Evolutionary conservation across 1,284 basidiomycete genomes (phyloP), one percentile per base, ranked within the genome.

Genomic region (Cutaneotrichosporon sp.): DNA sequence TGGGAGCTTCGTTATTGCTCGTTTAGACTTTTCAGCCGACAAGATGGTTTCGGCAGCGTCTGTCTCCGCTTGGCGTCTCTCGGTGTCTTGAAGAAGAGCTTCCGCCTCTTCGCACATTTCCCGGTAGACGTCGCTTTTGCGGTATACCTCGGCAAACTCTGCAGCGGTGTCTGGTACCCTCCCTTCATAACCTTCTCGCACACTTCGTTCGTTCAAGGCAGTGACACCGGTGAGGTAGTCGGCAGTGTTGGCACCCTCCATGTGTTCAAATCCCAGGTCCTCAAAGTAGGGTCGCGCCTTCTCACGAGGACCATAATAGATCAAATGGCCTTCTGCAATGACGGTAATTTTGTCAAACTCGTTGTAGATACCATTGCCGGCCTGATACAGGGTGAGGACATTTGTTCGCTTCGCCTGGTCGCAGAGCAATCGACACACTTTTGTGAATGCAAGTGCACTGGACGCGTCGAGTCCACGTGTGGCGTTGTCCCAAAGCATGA

Each of bases 361-460:
- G 7, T 80, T 60, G 64, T 70, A 74, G 52, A 74, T 69, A 3
- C 69, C 66, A 55, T 87, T 88, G 4, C 52, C 52, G 12, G 52
- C 52, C 45, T 93, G 90, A 68, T 92, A 90, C 78, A 91, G 73
- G 9, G 85, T 83, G 23, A 89, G 84, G 64, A 92, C 84, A n/a
- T 84, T 87, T 14, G 87, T 85, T 66, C 84, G 83, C 7, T 83
- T 82, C 12, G 85, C 77, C 17, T 90, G 73, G 66, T 92, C 87
- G 5, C 88, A 87, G 79, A 87, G 83, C 15, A 85, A 77, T 17
- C 89, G 80, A 58, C 93, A 74, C 54, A 81, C 80, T 71, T 83
- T 84, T 58, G 79, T 81, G 60, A 85, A 90, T 67, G 88, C 86
- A 35, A 92, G 78, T 0, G 90, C 89, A 34, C 88, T 92, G 22